These are phyloP conservation scores for Phytophthora ramorum DNA, from an alignment of 352 stramenopile species.

Conservation along the genomic window DNA sequence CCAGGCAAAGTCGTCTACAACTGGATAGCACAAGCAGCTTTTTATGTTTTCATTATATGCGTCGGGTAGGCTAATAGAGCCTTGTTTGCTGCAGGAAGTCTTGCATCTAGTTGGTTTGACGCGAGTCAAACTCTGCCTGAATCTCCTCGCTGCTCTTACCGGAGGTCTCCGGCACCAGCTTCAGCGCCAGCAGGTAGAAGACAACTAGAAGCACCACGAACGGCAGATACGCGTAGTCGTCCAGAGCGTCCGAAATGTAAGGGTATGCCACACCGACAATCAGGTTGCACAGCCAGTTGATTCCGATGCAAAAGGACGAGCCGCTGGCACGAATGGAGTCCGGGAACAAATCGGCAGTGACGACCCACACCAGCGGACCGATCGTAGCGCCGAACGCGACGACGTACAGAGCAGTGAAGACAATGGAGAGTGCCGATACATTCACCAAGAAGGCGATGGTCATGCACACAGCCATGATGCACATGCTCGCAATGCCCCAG, in stretches of 20 bases:
- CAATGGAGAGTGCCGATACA: constrained; percentile 37
- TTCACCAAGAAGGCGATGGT: constrained; percentile 51
- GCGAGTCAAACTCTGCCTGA: constrained; percentile 27
- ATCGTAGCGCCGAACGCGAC: constrained; percentile 48
- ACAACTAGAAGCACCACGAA: constrained; percentile 40
- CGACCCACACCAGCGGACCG: constrained; percentile 56
- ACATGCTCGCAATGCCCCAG: constrained; percentile 45
- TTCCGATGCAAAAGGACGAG: constrained; percentile 44
- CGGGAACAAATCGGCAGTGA: constrained; percentile 62
- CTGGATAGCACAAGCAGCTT: neutral
- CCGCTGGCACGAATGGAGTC: constrained; percentile 45
- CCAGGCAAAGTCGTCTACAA: no score
- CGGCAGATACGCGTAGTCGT: constrained; percentile 40
- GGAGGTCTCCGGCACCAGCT: constrained; percentile 24
- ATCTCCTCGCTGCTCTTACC: constrained; percentile 30
- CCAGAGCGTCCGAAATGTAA: constrained; percentile 43
- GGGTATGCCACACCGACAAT: constrained; percentile 46
- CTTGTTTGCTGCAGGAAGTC: neutral
- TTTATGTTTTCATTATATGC: neutral
- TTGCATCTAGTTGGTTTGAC: constrained; percentile 3
- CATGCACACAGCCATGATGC: constrained; percentile 52
- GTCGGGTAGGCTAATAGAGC: neutral
- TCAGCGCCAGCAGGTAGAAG: constrained; percentile 21
- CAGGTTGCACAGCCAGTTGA: constrained; percentile 34
- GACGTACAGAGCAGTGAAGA: constrained; percentile 60